Base-by-base conservation (phyloP, 2,329 filamentous ascomycete species). In the Ophiostoma triangulosporum region DNA sequence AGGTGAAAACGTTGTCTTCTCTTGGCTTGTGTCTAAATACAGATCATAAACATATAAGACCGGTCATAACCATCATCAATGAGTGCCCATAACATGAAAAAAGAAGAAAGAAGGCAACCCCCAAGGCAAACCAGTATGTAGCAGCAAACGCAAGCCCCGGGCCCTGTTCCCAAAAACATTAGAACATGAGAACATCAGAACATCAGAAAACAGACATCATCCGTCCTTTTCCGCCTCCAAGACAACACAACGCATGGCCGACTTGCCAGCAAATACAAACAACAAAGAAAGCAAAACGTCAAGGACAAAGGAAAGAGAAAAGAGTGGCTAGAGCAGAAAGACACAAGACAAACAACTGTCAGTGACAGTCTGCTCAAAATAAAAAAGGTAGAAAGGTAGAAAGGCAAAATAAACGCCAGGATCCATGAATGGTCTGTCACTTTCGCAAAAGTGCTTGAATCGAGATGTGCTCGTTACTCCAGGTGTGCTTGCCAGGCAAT, bases 401-500 rank as follows among this genome's bases (percentile, higher is more conserved):
- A 49, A 22, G 15, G 24, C 12, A 38, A 35, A 14, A 38, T 29
- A 31, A 46, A 50, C 35, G 46, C 46, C 49, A 40, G 43, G 33
- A 29, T 48, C 27, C 49, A 15, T 54, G 45, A 3, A 24, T 33
- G 26, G 32, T n/a, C 22, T 50, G 48, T 29, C 43, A 43, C 54
- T 48, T 53, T 35, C 48, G 31, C 48, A 45, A 35, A 54, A 50
- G 51, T 43, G 48, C 17, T 32, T n/a, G 48, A 51, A 51, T 56
- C 43, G 48, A 56, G 48, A 56, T 17, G 54, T 51, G 52, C 29
- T 56, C 31, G 48, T 43, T 49, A 54, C 55, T 52, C 55, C 55
- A 56, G 29, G 49, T 54, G 35, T 50, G 49, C 35, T 33, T 46
- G 24, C 55, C 50, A 54, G 40, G 26, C 43, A 45, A 48, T 51